Base-by-base conservation (phyloP, 805 yeast genomes). In the Soucietia sequanensis region DNA sequence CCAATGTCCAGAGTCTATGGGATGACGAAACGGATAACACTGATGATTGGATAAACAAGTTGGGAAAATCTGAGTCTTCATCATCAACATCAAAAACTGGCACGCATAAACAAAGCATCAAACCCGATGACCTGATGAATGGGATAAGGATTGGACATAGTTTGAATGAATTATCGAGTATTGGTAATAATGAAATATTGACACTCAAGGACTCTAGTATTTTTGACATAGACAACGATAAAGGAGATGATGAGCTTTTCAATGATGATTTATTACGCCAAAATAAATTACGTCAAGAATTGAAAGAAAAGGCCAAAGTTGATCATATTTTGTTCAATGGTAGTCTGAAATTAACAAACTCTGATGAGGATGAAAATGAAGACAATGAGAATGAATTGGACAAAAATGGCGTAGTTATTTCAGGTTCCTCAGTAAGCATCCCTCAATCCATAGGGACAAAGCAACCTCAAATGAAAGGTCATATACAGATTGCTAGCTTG, bases 191-290 rank as follows among this genome's bases (percentile, higher is more conserved):
- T 5, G 75, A 66, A 1, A 62, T 82, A 3, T 58, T 84, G 33
- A 83, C 89, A 0, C 60, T 84, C 32, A 70, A 76, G 31, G 86
- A 80, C 43, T 45, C 53, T n/a, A 55, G 58, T 15, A 41, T 74
- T 11, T 43, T 66, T 11, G 68, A 52, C 35, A 62, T 50, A 5
- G 56, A 54, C 25, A 72, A 61, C 21, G 54, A 54, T 12, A 61
- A 50, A 6, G 50, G 49, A 16, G 54, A 41, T 5, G 65, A 56
- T 27, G 50, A 46, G 18, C 50, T 80, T 20, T 65, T 54, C 19
- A 67, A 76, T 33, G 72, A 67, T n/a, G 54, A 46, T 40, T 50
- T 56, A 41, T 18, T 38, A 11, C 22, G 38, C 41, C 37, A 48
- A 12, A 46, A 52, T 3, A 62, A 57, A 38, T 53, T 61, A n/a